Evolutionary conservation across 768 basidiomycete species (phyloP).

Genomic region (Porphyrellus cyaneotinctus): DNA sequence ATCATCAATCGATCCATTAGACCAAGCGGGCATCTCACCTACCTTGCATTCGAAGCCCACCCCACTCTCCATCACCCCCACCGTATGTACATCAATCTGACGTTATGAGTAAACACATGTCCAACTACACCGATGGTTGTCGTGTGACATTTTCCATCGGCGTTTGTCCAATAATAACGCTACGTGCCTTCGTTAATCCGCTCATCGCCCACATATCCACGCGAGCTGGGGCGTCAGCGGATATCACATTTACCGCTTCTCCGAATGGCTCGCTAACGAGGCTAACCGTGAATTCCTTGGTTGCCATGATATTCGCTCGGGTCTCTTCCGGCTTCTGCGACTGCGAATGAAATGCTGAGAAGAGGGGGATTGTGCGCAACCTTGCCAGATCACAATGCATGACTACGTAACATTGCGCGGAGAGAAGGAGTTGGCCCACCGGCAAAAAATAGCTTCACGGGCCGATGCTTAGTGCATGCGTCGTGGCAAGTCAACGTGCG

Average conservation of each 20-base stretch:
- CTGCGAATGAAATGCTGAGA: constrained; percentile 56
- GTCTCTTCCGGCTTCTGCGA: constrained; percentile 54
- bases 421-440: constrained; percentile 31
- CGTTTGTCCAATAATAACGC: constrained; percentile 22
- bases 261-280: constrained; percentile 65
- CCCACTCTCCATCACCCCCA: constrained; percentile 54
- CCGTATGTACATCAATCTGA: constrained; percentile 46
- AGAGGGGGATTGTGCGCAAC: constrained; percentile 63
- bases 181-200: constrained; percentile 50
- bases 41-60: constrained; percentile 63
- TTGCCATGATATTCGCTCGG: constrained; percentile 57
- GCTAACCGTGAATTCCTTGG: constrained; percentile 67
- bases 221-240: constrained; percentile 50
- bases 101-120: constrained; percentile 11
- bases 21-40: constrained; percentile 23
- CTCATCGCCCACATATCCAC: constrained; percentile 59
- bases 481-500: constrained; percentile 15
- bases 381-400: constrained; percentile 20
- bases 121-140: neutral
- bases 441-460: constrained; percentile 56
- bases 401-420: constrained; percentile 8
- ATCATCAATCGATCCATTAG: constrained; percentile 20
- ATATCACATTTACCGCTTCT: constrained; percentile 53
- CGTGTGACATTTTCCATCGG: constrained; percentile 11
- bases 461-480: constrained; percentile 8